Conservation (phyloP, 2,329 filamentous ascomycete genomes). For the Harringtonia lauricola region DNA sequence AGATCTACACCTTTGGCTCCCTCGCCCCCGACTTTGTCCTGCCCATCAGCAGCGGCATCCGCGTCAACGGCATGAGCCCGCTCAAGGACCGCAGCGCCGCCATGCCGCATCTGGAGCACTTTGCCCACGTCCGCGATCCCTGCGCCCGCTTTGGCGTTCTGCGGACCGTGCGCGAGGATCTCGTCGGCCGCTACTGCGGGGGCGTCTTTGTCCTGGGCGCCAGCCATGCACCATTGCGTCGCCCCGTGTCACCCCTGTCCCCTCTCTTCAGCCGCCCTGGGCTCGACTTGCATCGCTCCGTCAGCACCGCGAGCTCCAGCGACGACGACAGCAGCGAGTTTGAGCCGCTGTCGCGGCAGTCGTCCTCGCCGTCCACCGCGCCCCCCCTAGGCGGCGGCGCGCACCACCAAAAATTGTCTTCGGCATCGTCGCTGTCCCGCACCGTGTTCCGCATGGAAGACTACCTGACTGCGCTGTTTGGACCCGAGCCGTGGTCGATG, state of each 20-base stretch:
- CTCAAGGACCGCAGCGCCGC: conserved; percentile 4
- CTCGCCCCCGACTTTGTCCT: conserved; percentile 25
- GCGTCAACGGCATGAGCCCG: too few species aligned
- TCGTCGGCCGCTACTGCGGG: conserved; percentile 27
- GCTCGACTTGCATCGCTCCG: too few species aligned
- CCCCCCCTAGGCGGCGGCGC: too few species aligned
- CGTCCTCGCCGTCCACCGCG: conserved; percentile 4
- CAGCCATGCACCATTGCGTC: background rate
- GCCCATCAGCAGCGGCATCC: conserved; percentile 13
- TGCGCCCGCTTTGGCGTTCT: conserved; percentile 27
- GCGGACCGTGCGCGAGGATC: conserved; percentile 21
- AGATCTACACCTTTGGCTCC: conserved; percentile 33
- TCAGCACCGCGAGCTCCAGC: background rate
- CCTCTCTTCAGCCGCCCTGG: background rate
- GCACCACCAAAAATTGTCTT: too few species aligned
- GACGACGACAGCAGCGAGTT: too few species aligned
- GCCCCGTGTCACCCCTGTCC: background rate
- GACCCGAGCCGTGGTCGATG: conserved; percentile 15
- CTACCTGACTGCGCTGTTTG: conserved; percentile 26
- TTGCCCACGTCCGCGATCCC: conserved; percentile 24
- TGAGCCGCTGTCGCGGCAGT: background rate
- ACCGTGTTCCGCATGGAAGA: conserved; percentile 16
- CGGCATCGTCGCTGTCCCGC: background rate
- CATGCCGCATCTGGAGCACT: conserved; percentile 23
- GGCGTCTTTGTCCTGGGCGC: conserved; percentile 23